Evolutionary conservation across 805 yeast genomes (phyloP).

Genomic region (Candida khao-thaluensis): DNA sequence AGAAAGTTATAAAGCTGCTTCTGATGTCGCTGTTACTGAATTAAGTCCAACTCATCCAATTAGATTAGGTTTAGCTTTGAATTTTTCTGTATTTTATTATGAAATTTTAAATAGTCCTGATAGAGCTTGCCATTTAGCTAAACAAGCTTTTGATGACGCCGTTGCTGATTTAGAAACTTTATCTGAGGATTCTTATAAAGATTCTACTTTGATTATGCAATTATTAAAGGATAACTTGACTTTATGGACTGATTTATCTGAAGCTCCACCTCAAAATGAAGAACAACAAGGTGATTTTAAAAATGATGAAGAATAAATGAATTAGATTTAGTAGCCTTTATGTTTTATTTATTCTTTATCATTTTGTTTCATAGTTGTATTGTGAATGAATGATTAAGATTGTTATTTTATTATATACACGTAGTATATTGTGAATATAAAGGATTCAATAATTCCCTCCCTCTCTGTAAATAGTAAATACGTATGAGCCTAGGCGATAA

Average conservation of each 20-base stretch:
- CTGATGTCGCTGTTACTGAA: slow-evolving; percentile 95
- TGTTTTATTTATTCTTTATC: slow-evolving; percentile 7
- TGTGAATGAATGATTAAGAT: slow-evolving; percentile 13
- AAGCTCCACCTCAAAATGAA: slow-evolving; percentile 53
- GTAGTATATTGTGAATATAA: slow-evolving; percentile 7
- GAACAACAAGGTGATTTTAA: slow-evolving; percentile 23
- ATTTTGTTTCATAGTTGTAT: slow-evolving; percentile 1
- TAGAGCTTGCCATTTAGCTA: slow-evolving; percentile 98
- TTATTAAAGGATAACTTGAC: slow-evolving; percentile 97
- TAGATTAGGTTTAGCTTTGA: slow-evolving; percentile 95
- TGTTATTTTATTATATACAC: slow-evolving; percentile 12
- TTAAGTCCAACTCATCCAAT: slow-evolving; percentile 99
- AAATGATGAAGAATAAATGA: slow-evolving; percentile 17
- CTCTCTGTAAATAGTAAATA: too few species aligned
- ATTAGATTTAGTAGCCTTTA: slow-evolving; percentile 5
- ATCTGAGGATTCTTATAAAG: slow-evolving; percentile 97
- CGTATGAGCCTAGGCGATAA: too few species aligned
- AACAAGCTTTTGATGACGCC: slow-evolving; percentile 98
- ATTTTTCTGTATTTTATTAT: slow-evolving; percentile 96
- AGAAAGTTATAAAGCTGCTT: slow-evolving; percentile 92
- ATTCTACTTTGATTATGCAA: slow-evolving; percentile 98
- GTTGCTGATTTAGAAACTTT: slow-evolving; percentile 97
- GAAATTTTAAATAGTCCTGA: slow-evolving; percentile 98
- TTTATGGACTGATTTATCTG: slow-evolving; percentile 96
- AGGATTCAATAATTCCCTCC: slow-evolving; percentile 6